phyloP scores from a whole-genome alignment of 2,329 filamentous ascomycete genomes.

The Sporothrix schenckii region DNA sequence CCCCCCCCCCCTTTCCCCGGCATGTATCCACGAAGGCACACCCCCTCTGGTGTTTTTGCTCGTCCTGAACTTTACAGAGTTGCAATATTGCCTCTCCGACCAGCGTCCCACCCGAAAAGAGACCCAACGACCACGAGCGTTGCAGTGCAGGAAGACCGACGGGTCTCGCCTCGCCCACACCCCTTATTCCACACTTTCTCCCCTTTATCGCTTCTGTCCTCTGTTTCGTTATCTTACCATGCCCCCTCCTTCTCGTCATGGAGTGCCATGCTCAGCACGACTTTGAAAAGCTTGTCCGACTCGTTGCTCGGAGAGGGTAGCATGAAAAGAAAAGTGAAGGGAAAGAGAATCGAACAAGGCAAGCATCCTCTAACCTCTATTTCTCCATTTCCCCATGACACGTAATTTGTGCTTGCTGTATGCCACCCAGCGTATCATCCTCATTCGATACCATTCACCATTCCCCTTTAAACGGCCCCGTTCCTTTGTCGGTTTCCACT shows the following conservation, averaged over 20 bases:
- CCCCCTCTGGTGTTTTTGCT: neutral
- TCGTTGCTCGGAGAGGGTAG: neutral
- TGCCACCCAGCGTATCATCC: neutral
- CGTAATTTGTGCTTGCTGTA: neutral
- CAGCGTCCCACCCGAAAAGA: neutral
- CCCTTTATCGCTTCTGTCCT: neutral
- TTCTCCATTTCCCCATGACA: neutral
- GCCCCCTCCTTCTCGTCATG: neutral
- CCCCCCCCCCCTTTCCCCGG: too few relatives aligned
- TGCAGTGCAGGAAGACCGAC: conserved; percentile 13
- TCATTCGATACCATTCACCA: neutral
- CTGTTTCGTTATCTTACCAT: neutral
- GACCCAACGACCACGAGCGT: neutral
- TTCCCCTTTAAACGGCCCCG: neutral
- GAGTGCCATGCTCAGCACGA: neutral
- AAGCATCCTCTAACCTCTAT: neutral
- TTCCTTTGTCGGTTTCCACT: neutral
- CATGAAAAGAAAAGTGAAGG: neutral
- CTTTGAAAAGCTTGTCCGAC: neutral
- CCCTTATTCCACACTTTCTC: neutral
- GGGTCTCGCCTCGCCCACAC: neutral
- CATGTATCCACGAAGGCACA: neutral
- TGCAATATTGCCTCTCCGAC: conserved; percentile 7
- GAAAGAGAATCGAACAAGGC: neutral
- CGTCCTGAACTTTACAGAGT: neutral